phyloP scores from a whole-genome alignment of 1,139 yeast genomes.

The Candida tropicalis region DNA sequence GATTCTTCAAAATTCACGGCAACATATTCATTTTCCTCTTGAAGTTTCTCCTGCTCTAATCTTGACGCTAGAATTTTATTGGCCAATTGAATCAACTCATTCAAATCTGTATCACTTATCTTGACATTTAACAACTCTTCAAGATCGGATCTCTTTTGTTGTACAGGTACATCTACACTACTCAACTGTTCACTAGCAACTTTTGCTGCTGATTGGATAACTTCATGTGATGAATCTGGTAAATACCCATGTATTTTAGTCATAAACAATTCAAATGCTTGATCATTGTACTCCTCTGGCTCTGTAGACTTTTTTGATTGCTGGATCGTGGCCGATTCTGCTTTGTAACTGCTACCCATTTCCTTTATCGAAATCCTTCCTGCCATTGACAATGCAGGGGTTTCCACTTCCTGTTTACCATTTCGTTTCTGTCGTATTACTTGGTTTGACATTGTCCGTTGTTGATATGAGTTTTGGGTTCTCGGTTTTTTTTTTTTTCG shows the following conservation, averaged over 20 bases:
- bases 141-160: conserved; percentile 38
- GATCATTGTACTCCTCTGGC: conserved; percentile 26
- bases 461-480: too few relatives aligned
- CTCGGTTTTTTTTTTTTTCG: conserved; percentile 1
- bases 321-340: too few relatives aligned
- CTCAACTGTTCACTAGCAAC: conserved; percentile 62
- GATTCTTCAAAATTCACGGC: conserved; percentile 30
- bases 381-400: conserved; percentile 70
- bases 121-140: conserved; percentile 46
- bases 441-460: conserved; percentile 64
- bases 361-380: conserved; percentile 68
- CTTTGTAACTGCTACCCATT: conserved; percentile 55
- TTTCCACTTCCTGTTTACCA: conserved; percentile 46
- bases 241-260: conserved; percentile 29
- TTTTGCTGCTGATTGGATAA: conserved; percentile 66
- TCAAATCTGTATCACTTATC: conserved; percentile 51
- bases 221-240: conserved; percentile 45
- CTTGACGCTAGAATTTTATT: conserved; percentile 55
- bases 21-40: conserved; percentile 20
- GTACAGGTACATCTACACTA: conserved; percentile 34
- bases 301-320: too few relatives aligned
- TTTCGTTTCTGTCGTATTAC: conserved; percentile 57
- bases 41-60: conserved; percentile 15
- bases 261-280: conserved; percentile 32
- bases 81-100: conserved; percentile 53